Conservation (phyloP, 495 filamentous ascomycete species). For the Pseudomonodictys pantanalensis region DNA sequence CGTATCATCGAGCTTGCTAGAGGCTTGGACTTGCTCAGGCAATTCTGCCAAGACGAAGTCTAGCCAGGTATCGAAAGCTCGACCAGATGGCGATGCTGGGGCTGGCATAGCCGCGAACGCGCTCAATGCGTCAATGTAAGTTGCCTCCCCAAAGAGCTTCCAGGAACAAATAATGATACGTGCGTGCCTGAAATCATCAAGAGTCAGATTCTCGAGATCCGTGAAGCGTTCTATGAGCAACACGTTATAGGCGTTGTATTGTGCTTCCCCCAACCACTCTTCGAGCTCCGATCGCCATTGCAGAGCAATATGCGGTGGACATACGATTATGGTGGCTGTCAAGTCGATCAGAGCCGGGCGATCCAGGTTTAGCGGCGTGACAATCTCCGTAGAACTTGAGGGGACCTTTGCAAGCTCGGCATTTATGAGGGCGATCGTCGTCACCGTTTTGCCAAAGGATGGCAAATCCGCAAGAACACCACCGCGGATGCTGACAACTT, state of each 20-base stretch:
- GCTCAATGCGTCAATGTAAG: conserved; percentile 53
- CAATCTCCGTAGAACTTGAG: too few species aligned
- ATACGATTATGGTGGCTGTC: conserved; percentile 67
- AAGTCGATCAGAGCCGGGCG: conserved; percentile 43
- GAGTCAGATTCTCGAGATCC: conserved; percentile 39
- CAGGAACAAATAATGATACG: conserved; percentile 58
- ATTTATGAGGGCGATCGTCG: conserved; percentile 65
- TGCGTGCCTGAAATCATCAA: conserved; percentile 48
- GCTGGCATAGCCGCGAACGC: conserved; percentile 52
- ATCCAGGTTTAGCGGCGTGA: conserved; percentile 5
- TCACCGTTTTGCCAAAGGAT: conserved; percentile 79
- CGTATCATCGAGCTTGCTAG: conserved; percentile 36
- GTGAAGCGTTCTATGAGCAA: conserved; percentile 42
- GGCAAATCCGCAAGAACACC: conserved; percentile 75
- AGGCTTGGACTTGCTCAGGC: conserved; percentile 42
- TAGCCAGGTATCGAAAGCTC: conserved; percentile 57
- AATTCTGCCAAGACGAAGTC: conserved; percentile 44
- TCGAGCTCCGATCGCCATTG: conserved; percentile 66
- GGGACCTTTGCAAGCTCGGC: conserved; percentile 35
- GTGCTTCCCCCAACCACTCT: conserved; percentile 52
- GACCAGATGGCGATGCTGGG: conserved; percentile 42
- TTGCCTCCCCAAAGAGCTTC: conserved; percentile 45
- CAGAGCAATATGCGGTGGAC: conserved; percentile 57
- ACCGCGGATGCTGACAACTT: conserved; percentile 51
- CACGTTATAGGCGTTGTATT: conserved; percentile 38